Evolutionary conservation across 148 eudicot genomes (phyloP).

Genomic region (Cornus controversa): DNA sequence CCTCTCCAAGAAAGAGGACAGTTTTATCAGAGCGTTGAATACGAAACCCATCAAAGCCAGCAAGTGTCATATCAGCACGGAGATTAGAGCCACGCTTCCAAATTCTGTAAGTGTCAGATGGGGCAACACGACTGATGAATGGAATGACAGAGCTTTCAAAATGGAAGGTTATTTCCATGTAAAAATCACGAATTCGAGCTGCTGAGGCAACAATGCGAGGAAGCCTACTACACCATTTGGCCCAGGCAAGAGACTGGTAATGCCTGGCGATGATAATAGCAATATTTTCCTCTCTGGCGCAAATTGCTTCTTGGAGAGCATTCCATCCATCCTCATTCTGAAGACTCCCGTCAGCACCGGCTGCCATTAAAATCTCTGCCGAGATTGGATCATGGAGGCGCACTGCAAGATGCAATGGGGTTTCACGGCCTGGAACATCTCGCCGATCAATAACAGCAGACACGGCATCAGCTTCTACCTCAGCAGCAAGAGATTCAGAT

Average conservation of each 20-base stretch:
- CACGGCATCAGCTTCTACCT: conserved; percentile 68
- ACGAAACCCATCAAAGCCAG: conserved; percentile 92
- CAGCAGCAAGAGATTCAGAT: conserved; percentile 75
- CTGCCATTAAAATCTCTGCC: conserved; percentile 77
- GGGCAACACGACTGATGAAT: conserved; percentile 83
- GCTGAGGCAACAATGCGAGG: conserved; percentile 84
- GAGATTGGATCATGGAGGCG: conserved; percentile 67
- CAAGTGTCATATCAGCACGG: conserved; percentile 95
- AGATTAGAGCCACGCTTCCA: conserved; percentile 95
- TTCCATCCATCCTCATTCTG: conserved; percentile 97
- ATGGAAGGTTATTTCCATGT: conserved; percentile 91
- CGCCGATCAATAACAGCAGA: conserved; percentile 67
- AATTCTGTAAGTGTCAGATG: conserved; percentile 87
- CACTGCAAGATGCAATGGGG: conserved; percentile 87
- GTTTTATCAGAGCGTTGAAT: conserved; percentile 93
- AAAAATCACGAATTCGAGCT: conserved; percentile 81
- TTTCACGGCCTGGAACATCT: conserved; percentile 90
- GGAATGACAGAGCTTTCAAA: conserved; percentile 97
- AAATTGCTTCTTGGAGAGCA: conserved; percentile 92
- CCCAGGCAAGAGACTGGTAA: conserved; percentile 91
- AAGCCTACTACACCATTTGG: conserved; percentile 94
- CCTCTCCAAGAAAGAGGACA: conserved; percentile 88
- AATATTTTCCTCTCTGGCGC: conserved; percentile 75
- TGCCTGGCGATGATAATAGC: conserved; percentile 87
- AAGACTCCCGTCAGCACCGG: conserved; percentile 96